Evolutionary conservation across 495 filamentous ascomycete species (phyloP).

Genomic region (Pseudotulostoma volvatum): DNA sequence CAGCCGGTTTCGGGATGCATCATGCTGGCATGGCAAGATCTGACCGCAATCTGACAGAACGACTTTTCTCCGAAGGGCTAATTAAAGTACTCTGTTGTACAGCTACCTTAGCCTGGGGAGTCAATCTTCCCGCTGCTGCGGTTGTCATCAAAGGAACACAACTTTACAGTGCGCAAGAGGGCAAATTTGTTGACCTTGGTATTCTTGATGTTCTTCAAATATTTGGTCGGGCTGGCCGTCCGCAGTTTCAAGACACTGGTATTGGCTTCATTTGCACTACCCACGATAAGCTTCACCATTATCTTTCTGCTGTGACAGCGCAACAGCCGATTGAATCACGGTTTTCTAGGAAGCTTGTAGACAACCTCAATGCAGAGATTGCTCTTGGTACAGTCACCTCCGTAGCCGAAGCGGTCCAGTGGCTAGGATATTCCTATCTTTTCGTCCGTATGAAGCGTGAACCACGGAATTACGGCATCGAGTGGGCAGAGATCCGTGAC

Average conservation of each 20-base stretch:
- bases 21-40: constrained; percentile 90
- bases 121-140: constrained; percentile 92
- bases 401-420: constrained; percentile 82
- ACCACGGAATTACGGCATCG: constrained; percentile 87
- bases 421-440: constrained; percentile 95
- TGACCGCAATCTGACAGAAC: constrained; percentile 86
- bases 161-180: constrained; percentile 87
- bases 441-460: constrained; percentile 92
- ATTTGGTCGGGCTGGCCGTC: constrained; percentile 92
- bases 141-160: constrained; percentile 98
- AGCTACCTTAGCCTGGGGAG: constrained; percentile 94
- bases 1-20: constrained; percentile 84
- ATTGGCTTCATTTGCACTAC: constrained; percentile 96
- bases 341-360: constrained; percentile 78
- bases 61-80: constrained; percentile 72
- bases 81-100: constrained; percentile 97
- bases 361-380: constrained; percentile 95
- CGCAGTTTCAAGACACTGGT: constrained; percentile 89
- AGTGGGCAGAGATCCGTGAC: constrained; percentile 75
- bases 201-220: constrained; percentile 98
- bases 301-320: constrained; percentile 80
- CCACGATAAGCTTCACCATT: constrained; percentile 81
- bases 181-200: constrained; percentile 90
- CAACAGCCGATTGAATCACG: constrained; percentile 92
- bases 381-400: constrained; percentile 89